Evolutionary conservation across 306 rosid genomes (phyloP).

Genomic region (Myrica gale): DNA sequence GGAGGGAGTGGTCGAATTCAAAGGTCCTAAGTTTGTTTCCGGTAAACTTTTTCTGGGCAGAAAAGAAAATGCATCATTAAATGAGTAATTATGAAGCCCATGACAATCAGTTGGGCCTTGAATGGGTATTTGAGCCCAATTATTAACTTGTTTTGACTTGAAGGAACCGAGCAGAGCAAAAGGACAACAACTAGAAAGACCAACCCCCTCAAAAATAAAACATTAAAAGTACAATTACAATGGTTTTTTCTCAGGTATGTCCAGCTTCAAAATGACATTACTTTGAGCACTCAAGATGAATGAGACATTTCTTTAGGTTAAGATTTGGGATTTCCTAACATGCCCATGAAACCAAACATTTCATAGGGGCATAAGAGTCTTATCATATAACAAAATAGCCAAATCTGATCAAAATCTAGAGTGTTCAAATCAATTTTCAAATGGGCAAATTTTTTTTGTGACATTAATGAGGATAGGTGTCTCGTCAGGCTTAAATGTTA

Average conservation of each 20-base stretch:
- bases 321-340: not conserved
- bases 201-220: not conserved
- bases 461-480: conserved; percentile 46
- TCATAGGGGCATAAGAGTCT: not conserved
- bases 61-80: not conserved
- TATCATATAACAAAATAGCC: not conserved
- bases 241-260: conserved; percentile 6
- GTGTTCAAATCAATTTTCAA: conserved; percentile 24
- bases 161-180: conserved; percentile 11
- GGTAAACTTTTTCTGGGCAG: not conserved
- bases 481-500: conserved; percentile 49
- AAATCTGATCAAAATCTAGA: not conserved
- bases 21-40: not conserved
- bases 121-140: conserved; percentile 28
- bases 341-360: not conserved
- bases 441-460: conserved; percentile 33
- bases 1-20: not conserved
- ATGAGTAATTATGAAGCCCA: conserved; percentile 2
- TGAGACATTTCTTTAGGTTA: not conserved
- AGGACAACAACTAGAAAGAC: not conserved
- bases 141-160: conserved; percentile 29
- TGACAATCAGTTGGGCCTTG: conserved; percentile 3
- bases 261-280: not conserved
- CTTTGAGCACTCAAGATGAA: conserved; percentile 8
- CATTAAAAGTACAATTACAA: not conserved